phyloP scores from a whole-genome alignment of 2,329 filamentous ascomycete genomes.

The Xylariales sp. region DNA sequence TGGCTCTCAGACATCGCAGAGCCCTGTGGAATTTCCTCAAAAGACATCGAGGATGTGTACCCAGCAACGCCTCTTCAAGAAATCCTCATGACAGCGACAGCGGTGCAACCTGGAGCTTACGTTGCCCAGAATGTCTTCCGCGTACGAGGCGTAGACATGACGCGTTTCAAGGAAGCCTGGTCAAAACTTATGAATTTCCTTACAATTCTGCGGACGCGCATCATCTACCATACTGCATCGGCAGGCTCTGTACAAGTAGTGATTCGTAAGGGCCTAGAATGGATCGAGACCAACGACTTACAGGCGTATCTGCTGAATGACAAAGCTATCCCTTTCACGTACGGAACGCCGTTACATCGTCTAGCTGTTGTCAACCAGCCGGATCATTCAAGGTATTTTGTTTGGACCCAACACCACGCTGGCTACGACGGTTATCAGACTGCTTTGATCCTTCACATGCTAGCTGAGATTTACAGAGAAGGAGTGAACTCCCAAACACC shows the following conservation, averaged over 20 bases:
- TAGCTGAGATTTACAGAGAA: background rate
- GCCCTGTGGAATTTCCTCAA: background rate
- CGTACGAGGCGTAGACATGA: conserved; percentile 42
- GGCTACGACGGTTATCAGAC: background rate
- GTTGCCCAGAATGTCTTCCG: conserved; percentile 70
- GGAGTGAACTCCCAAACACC: background rate
- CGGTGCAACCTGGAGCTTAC: conserved; percentile 57
- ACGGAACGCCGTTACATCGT: background rate
- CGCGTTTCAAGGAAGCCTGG: conserved; percentile 55
- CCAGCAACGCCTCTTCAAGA: conserved; percentile 84
- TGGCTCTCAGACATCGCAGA: background rate
- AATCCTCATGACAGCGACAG: conserved; percentile 69
- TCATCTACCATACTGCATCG: background rate
- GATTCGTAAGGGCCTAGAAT: background rate
- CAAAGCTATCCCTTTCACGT: background rate
- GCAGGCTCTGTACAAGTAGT: background rate
- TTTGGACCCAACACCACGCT: background rate
- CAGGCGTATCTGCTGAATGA: background rate
- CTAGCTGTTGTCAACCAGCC: background rate
- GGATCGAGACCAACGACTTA: background rate
- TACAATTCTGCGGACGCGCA: background rate
- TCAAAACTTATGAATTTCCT: background rate
- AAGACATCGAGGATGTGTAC: conserved; percentile 65
- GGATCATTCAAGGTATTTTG: no score
- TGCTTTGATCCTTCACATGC: background rate